phyloP scores from a whole-genome alignment of 352 stramenopile species.

The Pythium coloratum region DNA sequence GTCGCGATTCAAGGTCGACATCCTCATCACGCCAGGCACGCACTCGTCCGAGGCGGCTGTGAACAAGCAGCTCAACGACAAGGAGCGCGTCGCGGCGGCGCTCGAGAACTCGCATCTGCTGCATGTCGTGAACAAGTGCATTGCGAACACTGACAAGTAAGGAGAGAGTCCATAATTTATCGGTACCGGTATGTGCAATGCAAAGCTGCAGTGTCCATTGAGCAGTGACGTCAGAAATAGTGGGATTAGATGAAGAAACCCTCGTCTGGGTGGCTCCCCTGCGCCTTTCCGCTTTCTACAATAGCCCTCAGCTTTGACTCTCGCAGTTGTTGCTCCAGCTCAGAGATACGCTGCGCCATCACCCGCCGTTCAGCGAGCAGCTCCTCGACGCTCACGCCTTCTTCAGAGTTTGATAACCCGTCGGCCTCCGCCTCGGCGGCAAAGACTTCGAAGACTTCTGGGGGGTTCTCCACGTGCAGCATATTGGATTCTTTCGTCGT shows the following conservation, averaged over 20 bases:
- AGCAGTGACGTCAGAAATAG: neutral
- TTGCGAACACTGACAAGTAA: slow-evolving; percentile 90
- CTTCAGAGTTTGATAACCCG: neutral
- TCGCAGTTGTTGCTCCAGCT: slow-evolving; percentile 35
- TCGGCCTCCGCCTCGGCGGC: slow-evolving; percentile 11
- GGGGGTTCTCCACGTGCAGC: slow-evolving; percentile 35
- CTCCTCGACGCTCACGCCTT: slow-evolving; percentile 11
- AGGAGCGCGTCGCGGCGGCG: slow-evolving; percentile 94
- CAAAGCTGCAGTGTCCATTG: neutral
- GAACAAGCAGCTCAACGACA: slow-evolving; percentile 98
- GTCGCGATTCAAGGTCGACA: slow-evolving; percentile 92
- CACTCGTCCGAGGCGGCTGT: slow-evolving; percentile 94
- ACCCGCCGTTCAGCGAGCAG: slow-evolving; percentile 38
- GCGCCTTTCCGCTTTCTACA: slow-evolving; percentile 3
- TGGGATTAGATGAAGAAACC: slow-evolving; percentile 27
- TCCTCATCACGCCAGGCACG: slow-evolving; percentile 93
- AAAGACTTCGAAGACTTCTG: slow-evolving; percentile 38
- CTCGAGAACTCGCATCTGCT: slow-evolving; percentile 96
- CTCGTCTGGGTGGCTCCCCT: slow-evolving; percentile 1
- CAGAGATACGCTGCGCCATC: slow-evolving; percentile 40
- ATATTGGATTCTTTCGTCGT: slow-evolving; percentile 19
- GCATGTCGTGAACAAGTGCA: slow-evolving; percentile 96
- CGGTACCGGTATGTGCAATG: neutral
- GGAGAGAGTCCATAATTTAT: neutral
- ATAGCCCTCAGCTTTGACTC: slow-evolving; percentile 2